phyloP scores from a whole-genome alignment of 2,329 filamentous ascomycete genomes.

The Hypoxylon sp. region DNA sequence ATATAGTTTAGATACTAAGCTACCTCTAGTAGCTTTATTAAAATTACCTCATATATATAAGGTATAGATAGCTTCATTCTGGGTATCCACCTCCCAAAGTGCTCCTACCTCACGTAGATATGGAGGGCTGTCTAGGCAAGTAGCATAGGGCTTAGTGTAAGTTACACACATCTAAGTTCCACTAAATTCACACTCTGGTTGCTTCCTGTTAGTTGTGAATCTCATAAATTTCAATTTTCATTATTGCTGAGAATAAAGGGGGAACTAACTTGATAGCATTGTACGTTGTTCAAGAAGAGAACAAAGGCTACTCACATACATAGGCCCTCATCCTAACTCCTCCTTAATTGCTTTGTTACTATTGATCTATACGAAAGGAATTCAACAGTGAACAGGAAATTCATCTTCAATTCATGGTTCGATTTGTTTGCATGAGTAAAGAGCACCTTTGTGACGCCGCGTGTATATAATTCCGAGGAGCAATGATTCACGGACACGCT shows the following conservation, averaged over 20 bases:
- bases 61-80: neutral
- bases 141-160: neutral
- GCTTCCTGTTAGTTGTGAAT: slow-evolving; percentile 5
- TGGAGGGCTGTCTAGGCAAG: neutral
- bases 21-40: neutral
- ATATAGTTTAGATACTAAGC: neutral
- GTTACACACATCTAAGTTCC: neutral
- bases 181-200: neutral
- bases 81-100: neutral
- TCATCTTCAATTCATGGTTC: neutral
- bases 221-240: neutral
- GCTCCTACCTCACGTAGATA: neutral
- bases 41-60: slow-evolving; percentile 1
- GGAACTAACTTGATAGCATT: neutral
- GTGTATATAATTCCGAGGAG: neutral
- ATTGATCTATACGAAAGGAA: neutral
- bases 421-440: neutral
- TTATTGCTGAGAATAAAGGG: neutral
- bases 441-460: neutral
- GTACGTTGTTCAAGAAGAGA: neutral
- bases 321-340: neutral
- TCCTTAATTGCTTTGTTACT: neutral
- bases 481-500: neutral
- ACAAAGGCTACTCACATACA: neutral
- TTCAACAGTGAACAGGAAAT: neutral